These are phyloP conservation scores for Anthracocystis setariae DNA, from an alignment of 1,284 basidiomycete species.

Conservation along the genomic window DNA sequence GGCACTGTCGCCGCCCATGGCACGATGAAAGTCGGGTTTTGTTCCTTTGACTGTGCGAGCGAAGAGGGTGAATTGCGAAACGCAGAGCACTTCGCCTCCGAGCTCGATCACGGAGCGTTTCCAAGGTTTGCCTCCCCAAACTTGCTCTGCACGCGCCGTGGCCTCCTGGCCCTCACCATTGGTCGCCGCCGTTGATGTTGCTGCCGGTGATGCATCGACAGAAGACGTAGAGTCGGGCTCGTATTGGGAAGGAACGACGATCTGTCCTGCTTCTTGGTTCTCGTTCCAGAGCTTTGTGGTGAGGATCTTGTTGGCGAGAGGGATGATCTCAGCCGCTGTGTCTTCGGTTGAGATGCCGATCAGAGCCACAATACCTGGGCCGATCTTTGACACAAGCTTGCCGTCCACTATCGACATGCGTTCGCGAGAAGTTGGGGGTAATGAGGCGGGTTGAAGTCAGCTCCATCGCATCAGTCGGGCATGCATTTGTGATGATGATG, in stretches of 20 bases:
- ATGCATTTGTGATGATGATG: no score
- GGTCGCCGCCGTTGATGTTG: not conserved
- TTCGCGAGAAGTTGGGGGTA: no score
- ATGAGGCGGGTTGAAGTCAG: not conserved
- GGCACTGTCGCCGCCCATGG: constrained; percentile 55
- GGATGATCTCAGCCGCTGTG: constrained; percentile 53
- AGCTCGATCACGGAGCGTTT: constrained; percentile 57
- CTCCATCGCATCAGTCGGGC: not conserved
- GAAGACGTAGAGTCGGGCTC: constrained; percentile 14
- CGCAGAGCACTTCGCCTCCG: constrained; percentile 62
- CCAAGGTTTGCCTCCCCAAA: constrained; percentile 62
- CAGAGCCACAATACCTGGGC: constrained; percentile 62
- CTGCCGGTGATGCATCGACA: not conserved
- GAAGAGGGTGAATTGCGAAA: constrained; percentile 65
- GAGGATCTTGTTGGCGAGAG: constrained; percentile 56
- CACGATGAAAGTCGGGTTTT: constrained; percentile 64
- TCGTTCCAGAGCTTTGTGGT: constrained; percentile 63
- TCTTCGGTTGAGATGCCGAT: constrained; percentile 62
- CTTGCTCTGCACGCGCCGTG: constrained; percentile 43
- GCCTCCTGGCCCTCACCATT: constrained; percentile 3
- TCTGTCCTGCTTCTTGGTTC: constrained; percentile 32
- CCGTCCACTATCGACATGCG: constrained; percentile 48
- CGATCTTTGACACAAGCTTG: constrained; percentile 59
- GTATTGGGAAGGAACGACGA: constrained; percentile 45
- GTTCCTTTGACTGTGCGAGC: constrained; percentile 63